Conservation (phyloP, 2,329 filamentous ascomycete species). For the Golovinomyces cichoracearum region DNA sequence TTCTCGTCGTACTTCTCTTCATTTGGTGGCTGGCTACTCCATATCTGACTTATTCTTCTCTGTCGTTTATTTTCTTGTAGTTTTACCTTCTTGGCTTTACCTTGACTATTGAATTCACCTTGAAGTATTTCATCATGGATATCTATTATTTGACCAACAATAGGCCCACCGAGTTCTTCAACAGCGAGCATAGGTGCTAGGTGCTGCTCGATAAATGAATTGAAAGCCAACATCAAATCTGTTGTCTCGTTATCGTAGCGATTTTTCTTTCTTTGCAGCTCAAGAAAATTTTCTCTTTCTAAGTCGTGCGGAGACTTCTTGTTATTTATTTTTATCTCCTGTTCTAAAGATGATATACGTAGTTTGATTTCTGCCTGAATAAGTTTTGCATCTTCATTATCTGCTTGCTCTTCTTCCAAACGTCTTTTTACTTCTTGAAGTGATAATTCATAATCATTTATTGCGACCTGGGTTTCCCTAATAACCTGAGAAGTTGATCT, state of each 20-base stretch:
- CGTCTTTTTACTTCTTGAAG: slow-evolving; percentile 21
- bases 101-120: slow-evolving; percentile 33
- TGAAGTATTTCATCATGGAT: slow-evolving; percentile 32
- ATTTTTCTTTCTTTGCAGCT: slow-evolving; percentile 32
- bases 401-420: slow-evolving; percentile 25
- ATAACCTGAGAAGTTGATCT: slow-evolving; percentile 39
- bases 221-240: slow-evolving; percentile 35
- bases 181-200: slow-evolving; percentile 55
- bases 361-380: slow-evolving; percentile 27
- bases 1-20: slow-evolving; percentile 15
- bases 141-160: slow-evolving; percentile 49
- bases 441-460: slow-evolving; percentile 21
- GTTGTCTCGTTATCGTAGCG: slow-evolving; percentile 34
- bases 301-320: slow-evolving; percentile 34
- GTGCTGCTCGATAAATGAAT: slow-evolving; percentile 42
- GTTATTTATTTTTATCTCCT: slow-evolving; percentile 29
- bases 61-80: slow-evolving; percentile 27
- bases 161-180: slow-evolving; percentile 59
- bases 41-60: slow-evolving; percentile 37
- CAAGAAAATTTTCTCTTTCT: slow-evolving; percentile 33
- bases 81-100: slow-evolving; percentile 27
- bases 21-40: slow-evolving; percentile 18
- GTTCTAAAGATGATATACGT: slow-evolving; percentile 32
- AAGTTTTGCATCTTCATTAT: slow-evolving; percentile 27
- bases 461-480: slow-evolving; percentile 33